A percentile compares a stretch with the other conserved stretches of the same genome.
Evolutionary conservation across 805 yeast genomes (phyloP).

Genomic region (Candida awuae): DNA sequence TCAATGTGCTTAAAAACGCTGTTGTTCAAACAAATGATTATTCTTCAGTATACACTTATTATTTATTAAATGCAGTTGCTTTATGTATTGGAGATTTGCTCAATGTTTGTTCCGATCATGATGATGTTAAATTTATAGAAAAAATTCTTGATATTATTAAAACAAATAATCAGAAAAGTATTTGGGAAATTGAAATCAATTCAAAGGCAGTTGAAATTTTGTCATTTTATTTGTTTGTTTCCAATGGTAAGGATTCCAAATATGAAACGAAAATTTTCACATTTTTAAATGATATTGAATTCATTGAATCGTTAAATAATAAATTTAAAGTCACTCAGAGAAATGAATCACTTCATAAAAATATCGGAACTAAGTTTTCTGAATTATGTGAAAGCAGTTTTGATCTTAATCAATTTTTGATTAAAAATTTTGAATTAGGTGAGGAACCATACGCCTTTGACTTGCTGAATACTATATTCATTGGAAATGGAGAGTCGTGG

Average conservation of each 20-base stretch:
- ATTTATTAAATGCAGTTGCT: slow-evolving; percentile 64
- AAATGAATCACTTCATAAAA: slow-evolving; percentile 18
- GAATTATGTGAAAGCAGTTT: no score
- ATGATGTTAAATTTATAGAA: slow-evolving; percentile 40
- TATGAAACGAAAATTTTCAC: slow-evolving; percentile 34
- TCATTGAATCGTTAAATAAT: slow-evolving; percentile 32
- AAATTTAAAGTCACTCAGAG: slow-evolving; percentile 29
- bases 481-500: slow-evolving; percentile 36
- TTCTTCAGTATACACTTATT: slow-evolving; percentile 58
- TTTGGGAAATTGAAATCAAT: slow-evolving; percentile 48
- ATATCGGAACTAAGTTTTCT: slow-evolving; percentile 39
- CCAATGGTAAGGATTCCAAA: slow-evolving; percentile 32
- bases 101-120: slow-evolving; percentile 42
- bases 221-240: slow-evolving; percentile 59
- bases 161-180: slow-evolving; percentile 15
- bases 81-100: slow-evolving; percentile 76
- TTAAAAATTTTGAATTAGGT: no score
- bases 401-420: no score
- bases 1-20: slow-evolving; percentile 48
- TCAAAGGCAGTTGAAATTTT: slow-evolving; percentile 70
- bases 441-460: slow-evolving; percentile 50
- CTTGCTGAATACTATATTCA: slow-evolving; percentile 54
- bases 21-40: slow-evolving; percentile 43
- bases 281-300: slow-evolving; percentile 16
- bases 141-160: slow-evolving; percentile 27